Conservation (phyloP, 441 rosid genomes). For the Capsella rubella region DNA sequence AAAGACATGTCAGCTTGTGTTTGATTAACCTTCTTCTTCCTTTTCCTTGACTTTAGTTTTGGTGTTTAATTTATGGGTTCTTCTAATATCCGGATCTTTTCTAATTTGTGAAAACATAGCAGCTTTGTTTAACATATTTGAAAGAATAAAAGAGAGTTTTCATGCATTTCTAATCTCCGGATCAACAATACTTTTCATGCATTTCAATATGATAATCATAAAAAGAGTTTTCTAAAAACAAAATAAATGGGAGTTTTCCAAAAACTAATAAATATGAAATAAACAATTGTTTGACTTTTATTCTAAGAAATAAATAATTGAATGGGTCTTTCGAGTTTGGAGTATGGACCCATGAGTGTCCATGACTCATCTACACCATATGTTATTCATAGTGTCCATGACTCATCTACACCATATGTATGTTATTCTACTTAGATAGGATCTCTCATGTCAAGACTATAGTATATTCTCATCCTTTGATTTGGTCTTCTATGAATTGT, state of each 20-base stretch:
- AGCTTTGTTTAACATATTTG: neutral
- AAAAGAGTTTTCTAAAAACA: too few species aligned
- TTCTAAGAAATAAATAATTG: neutral
- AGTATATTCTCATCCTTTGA: neutral
- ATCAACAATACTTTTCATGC: neutral
- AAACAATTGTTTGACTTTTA: constrained; percentile 12
- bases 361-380: constrained; percentile 32
- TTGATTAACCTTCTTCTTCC: constrained; percentile 2
- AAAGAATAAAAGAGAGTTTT: too few species aligned
- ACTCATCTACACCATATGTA: too few species aligned
- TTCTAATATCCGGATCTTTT: neutral
- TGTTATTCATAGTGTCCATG: neutral
- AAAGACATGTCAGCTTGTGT: constrained; percentile 22
- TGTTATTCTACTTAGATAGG: constrained; percentile 5
- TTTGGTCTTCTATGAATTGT: neutral
- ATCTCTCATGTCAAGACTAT: constrained; percentile 16
- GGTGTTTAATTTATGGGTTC: neutral
- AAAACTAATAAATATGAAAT: too few species aligned
- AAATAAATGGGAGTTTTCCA: neutral
- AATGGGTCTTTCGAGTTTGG: constrained; percentile 3
- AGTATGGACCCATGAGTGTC: constrained; percentile 10
- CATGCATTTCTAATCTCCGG: neutral
- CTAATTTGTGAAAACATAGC: neutral
- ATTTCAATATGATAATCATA: neutral
- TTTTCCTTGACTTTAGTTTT: neutral